Evolutionary conservation across 306 rosid genomes (phyloP).

Genomic region (Sphenostylis stenocarpa): DNA sequence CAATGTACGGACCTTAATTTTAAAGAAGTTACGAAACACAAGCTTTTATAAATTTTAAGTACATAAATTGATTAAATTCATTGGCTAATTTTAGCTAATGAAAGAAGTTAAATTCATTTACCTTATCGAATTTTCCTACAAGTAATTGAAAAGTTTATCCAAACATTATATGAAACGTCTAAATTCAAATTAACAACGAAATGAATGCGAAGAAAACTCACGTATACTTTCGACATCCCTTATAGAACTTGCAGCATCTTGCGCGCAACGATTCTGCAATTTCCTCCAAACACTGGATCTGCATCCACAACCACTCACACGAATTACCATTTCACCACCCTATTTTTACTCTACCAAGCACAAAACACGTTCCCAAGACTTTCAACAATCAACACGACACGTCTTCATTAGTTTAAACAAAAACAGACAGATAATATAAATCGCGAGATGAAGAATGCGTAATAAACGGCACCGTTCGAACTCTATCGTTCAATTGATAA

Average conservation of each 20-base stretch:
- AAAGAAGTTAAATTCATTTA: background rate
- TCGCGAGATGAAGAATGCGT: background rate
- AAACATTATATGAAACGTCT: background rate
- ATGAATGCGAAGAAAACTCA: slow-evolving; percentile 30
- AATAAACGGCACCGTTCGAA: background rate
- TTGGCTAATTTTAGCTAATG: background rate
- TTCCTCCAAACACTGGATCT: slow-evolving; percentile 95
- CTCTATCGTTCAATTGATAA: background rate
- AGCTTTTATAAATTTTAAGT: background rate
- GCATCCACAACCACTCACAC: slow-evolving; percentile 40
- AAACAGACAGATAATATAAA: background rate
- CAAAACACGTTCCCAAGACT: background rate
- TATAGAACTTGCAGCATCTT: slow-evolving; percentile 73
- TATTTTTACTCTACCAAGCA: slow-evolving; percentile 3
- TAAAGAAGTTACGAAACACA: background rate
- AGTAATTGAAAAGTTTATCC: background rate
- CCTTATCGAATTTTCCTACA: background rate
- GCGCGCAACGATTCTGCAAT: slow-evolving; percentile 70
- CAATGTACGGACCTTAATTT: background rate
- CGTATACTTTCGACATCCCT: slow-evolving; percentile 96
- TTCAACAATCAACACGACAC: background rate
- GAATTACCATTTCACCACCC: slow-evolving; percentile 2
- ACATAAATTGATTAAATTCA: background rate
- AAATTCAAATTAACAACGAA: background rate
- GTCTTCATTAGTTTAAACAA: background rate